Conservation (phyloP, 345 rosid genomes). For the Eucalyptus urophylla region DNA sequence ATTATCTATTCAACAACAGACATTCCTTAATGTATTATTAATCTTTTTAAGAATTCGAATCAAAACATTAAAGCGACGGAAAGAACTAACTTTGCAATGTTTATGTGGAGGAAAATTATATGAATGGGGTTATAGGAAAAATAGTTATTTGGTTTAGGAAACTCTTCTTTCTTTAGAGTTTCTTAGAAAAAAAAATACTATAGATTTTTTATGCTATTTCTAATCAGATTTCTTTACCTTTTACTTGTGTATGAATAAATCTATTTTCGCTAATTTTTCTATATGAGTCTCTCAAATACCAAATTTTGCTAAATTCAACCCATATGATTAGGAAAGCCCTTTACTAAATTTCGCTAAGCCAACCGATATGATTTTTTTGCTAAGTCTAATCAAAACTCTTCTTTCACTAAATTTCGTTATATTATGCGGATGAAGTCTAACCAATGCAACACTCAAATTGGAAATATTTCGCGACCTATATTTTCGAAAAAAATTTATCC, state of each 20-base stretch:
- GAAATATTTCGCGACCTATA: not conserved
- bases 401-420: not conserved
- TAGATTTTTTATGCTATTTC: not conserved
- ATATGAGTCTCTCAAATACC: not conserved
- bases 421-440: not conserved
- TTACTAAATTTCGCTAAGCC: too few species aligned
- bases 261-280: not conserved
- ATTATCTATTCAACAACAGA: accelerated
- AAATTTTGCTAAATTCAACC: not conserved
- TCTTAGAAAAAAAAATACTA: not conserved
- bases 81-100: not conserved
- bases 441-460: not conserved
- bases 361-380: too few species aligned
- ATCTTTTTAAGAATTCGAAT: not conserved
- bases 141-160: not conserved
- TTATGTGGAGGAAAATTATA: not conserved
- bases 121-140: not conserved
- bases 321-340: not conserved
- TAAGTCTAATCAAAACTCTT: too few species aligned
- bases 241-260: not conserved
- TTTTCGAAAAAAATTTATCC: not conserved
- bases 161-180: not conserved
- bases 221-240: not conserved
- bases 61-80: not conserved
- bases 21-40: accelerated